Evolutionary conservation across 2,329 filamentous ascomycete species (phyloP), one percentile per base, ranked within the genome.

Genomic region (Emergomyces africanus): DNA sequence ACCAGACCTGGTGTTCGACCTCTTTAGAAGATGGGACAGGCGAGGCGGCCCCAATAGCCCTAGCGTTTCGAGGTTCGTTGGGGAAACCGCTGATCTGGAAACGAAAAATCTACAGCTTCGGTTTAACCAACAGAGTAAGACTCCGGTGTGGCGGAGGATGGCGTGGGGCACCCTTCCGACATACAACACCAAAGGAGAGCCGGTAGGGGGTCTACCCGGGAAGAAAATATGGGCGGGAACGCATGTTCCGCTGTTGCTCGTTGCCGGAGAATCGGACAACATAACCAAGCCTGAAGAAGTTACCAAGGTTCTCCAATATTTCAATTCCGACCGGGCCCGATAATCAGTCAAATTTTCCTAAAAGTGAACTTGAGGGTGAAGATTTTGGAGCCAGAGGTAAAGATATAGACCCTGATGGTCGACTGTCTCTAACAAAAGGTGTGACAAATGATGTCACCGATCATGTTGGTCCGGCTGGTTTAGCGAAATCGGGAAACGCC

Each of bases 91-190:
- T 51, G 72, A 75, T 51, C 62, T 66, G 9, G 71, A 75, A 61
- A 74, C 74, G 2, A 72, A 71, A 63, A 72, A 70, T 54, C 68
- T 74, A 42, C 76, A 78, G 64, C 66, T 75, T 39, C 69, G 71
- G 42, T 78, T 72, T 74, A 97, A 97, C 70, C 80, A 81, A 61
- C 90, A 96, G 70, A 96, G 89, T 63, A 83, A 81, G 64, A 94
- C 90, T 0, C 80, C 86, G 0, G 88, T 94, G 0, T 96, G 89
- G 81, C 83, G 88, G 64, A 83, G 90, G 44, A 90, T 95, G 84
- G 85, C 86, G 0, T 84, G 80, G 71, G 89, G 90, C 0, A 79
- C 80, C 56, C 77, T 94, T 28, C 86, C 89, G 0, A 73, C 71
- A 0, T 86, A 85, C 60, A 70, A 83, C 56, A 68, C 78, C 3